phyloP scores from a whole-genome alignment of 768 basidiomycete species.

The Mycena vitilis region DNA sequence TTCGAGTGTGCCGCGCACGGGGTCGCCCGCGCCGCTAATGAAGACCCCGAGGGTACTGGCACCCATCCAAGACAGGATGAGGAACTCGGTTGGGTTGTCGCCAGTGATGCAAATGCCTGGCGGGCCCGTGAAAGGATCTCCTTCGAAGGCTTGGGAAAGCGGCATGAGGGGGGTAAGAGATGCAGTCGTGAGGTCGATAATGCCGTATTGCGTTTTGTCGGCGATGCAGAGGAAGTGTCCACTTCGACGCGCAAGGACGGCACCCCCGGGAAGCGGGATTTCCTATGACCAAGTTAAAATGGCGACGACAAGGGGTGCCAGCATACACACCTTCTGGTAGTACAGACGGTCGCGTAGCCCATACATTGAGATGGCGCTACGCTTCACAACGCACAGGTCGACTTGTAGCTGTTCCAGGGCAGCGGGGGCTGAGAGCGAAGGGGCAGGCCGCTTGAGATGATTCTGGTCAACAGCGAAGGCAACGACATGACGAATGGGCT shows the following conservation, averaged over 20 bases:
- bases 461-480: constrained; percentile 87
- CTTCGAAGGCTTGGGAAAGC: constrained; percentile 73
- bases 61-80: constrained; percentile 89
- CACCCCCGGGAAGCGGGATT: constrained; percentile 73
- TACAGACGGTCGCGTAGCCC: constrained; percentile 72
- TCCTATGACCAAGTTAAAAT: constrained; percentile 57
- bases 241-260: constrained; percentile 68
- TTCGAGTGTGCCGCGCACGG: constrained; percentile 88
- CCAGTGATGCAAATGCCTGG: constrained; percentile 83
- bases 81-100: constrained; percentile 74
- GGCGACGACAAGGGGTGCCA: not conserved
- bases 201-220: constrained; percentile 76
- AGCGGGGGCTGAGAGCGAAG: constrained; percentile 51
- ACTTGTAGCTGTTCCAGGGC: constrained; percentile 58
- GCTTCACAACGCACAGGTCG: constrained; percentile 81
- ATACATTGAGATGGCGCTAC: constrained; percentile 71
- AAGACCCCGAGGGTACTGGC: constrained; percentile 87
- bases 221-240: constrained; percentile 79
- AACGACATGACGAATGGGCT: constrained; percentile 84
- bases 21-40: constrained; percentile 85
- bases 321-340: constrained; percentile 64
- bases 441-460: constrained; percentile 66
- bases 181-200: constrained; percentile 82
- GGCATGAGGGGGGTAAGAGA: constrained; percentile 81
- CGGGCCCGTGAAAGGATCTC: constrained; percentile 55